Evolutionary conservation across 768 basidiomycete genomes (phyloP).

Genomic region (Pulveroboletus sp.): DNA sequence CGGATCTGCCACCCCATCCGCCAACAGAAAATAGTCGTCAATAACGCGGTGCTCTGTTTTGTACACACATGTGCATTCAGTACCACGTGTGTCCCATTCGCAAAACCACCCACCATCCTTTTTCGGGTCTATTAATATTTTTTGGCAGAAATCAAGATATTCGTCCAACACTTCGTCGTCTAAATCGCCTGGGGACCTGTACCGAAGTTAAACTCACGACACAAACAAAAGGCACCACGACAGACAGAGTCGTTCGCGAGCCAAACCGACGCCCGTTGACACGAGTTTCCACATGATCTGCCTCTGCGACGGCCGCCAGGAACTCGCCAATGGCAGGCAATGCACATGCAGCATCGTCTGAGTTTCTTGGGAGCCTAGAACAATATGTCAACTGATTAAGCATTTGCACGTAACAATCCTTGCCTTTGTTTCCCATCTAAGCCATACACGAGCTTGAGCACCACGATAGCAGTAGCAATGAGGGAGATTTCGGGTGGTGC

Average conservation of each 20-base stretch:
- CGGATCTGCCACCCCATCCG: not conserved
- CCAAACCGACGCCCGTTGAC: conserved; percentile 39
- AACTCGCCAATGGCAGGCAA: conserved; percentile 54
- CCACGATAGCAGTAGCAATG: conserved; percentile 57
- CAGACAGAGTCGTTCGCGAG: conserved; percentile 46
- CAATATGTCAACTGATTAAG: conserved; percentile 4
- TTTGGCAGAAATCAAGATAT: conserved; percentile 66
- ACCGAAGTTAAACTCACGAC: conserved; percentile 3
- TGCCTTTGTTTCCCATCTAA: conserved; percentile 68
- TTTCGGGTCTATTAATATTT: conserved; percentile 40
- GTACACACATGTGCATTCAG: conserved; percentile 5
- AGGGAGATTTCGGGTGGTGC: conserved; percentile 68
- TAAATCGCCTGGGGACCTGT: conserved; percentile 55
- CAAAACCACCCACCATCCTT: conserved; percentile 23
- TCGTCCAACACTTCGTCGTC: conserved; percentile 52
- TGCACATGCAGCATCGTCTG: conserved; percentile 57
- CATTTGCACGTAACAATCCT: conserved; percentile 10
- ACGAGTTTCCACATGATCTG: conserved; percentile 34
- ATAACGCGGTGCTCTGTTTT: conserved; percentile 32
- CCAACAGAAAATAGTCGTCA: conserved; percentile 43
- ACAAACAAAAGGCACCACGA: conserved; percentile 14
- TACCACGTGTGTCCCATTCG: conserved; percentile 11
- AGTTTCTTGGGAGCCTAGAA: conserved; percentile 42
- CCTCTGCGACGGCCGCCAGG: conserved; percentile 38
- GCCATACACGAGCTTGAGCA: conserved; percentile 84